phyloP scores from a whole-genome alignment of 2,329 filamentous ascomycete genomes.

The Pseudogymnoascus destructans region DNA sequence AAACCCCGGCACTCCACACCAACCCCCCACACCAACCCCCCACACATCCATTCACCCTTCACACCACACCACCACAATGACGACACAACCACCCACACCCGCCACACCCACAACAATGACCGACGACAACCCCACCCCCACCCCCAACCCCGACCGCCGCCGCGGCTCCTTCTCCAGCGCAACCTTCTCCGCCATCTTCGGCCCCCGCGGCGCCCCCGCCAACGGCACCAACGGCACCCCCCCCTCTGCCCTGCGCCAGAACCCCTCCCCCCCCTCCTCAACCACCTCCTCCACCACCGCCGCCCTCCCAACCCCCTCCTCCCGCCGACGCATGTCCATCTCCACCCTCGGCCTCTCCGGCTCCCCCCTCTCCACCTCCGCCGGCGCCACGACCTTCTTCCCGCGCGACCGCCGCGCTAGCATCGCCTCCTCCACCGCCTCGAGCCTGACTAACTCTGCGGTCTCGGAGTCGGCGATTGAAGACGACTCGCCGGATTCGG shows the following conservation, averaged over 20 bases:
- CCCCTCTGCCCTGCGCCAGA: too few species aligned
- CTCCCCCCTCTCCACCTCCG: conserved; percentile 45
- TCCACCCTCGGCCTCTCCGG: conserved; percentile 63
- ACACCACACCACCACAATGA: background rate
- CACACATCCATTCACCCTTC: background rate
- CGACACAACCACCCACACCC: conserved; percentile 3
- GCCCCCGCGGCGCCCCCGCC: conserved; percentile 33
- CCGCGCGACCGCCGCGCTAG: conserved; percentile 47
- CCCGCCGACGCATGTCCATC: conserved; percentile 58
- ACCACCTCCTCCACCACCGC: conserved; percentile 32
- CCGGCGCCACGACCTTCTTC: conserved; percentile 30
- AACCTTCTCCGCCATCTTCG: conserved; percentile 37
- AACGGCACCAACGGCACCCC: conserved; percentile 30
- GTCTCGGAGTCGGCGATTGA: conserved; percentile 63
- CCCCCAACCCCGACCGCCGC: conserved; percentile 29
- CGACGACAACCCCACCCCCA: conserved; percentile 29
- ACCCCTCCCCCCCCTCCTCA: background rate
- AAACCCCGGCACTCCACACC: background rate
- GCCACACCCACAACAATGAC: conserved; percentile 29
- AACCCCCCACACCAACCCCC: background rate
- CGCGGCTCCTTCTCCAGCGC: conserved; percentile 34
- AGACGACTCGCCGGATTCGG: conserved; percentile 47
- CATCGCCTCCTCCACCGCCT: conserved; percentile 46
- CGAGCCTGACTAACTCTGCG: conserved; percentile 35
- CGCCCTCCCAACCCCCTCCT: conserved; percentile 36